Base-by-base conservation (phyloP, 441 rosid genomes). In the Pelargonium myrrhifolium region DNA sequence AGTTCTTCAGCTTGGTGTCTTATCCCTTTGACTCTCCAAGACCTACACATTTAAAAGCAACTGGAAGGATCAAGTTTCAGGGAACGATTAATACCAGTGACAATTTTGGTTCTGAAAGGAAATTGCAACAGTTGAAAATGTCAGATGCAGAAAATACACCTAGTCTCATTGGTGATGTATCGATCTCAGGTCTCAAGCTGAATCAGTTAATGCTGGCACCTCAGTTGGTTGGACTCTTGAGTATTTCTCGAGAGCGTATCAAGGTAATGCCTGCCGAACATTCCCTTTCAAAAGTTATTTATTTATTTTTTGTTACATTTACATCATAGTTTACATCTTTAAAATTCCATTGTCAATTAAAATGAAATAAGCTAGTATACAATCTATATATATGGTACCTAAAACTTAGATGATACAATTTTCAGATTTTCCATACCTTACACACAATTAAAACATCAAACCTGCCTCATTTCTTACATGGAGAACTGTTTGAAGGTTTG, bases 11-110 rank as follows among this genome's bases (percentile, higher is more conserved):
- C 81, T 81, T 86, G 79, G 89, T 86, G 60, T 83, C 97, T 59
- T 92, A 89, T 81, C 87, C 98, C 49, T 94, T 92, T 80, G 99
- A 94, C 80, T 94, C 99, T 62, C 99, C 96, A 74, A 83, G 97
- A 81, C 96, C 98, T 65, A 83, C 90, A 67, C 97, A 94, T 79
- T 80, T 94, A 83, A 94, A 88, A 80, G 97, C 98, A 76, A 88
- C 97, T 61, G 98, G 99, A 74, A 89, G 84, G 75, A 78, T 94
- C 76, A 94, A 92, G 81, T 94, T 94, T 79, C 90, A 80, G 69
- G 99, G 99, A 58, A 88, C 85, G 84, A 82, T 94, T 77, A 65
- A 65, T 68, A 55, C 66, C 61, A 71, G 68, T 45, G 89, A 76
- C 65, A 69, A 66, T 51, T 67, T 68, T 74, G 74, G 67, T 68